Base-by-base conservation (phyloP, 805 yeast genomes). In the Dipodascopsis tothii region DNA sequence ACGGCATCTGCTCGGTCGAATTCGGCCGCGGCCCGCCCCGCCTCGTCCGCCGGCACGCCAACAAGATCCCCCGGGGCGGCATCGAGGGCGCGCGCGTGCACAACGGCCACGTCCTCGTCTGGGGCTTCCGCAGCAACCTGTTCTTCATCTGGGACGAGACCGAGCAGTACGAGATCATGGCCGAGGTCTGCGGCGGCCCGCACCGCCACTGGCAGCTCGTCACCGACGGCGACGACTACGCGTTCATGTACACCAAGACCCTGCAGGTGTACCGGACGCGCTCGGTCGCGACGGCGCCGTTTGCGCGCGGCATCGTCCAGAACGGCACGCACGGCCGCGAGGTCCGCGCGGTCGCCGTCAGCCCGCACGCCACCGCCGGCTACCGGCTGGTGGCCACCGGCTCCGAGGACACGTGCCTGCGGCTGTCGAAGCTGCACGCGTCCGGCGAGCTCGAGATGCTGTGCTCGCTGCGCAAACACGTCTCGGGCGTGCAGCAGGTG, bases 311-410 rank as follows among this genome's bases (percentile, higher is more conserved):
- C 3, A 48, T 69, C 5, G 56, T 80, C 21, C 67, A 67, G 28
- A 65, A 70, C 6, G 96, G 96, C 0, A 71, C 85, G 1, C 97
- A 92, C 61, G 98, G 98, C 0, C 73, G 97, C 50, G 98, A 92
- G 61, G 75, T 90, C 4, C 71, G 98, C 53, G 84, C 79, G 44
- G 67, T 88, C 14, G 71, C 82, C 1, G 69, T 80, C n/a, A 69
- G 75, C 5, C 64, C 72, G 0, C 35, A 39, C 6, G 60, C 61
- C 5, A 38, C 23, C 1, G 61, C 63, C 39, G 64, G 64, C 0
- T 63, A 56, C 19, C 37, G 44, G 3, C 55, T 82, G 3, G 57
- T 86, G 18, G 72, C 84, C 25, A 78, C 90, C 3, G 97, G 86
- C 3, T 80, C 95, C 0, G 98, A 92, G 60, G 98, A 92, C 58